A percentile compares a stretch with the other conserved stretches of the same genome.
These are phyloP conservation scores for Plasmodium berghei DNA, from an alignment of 169 alveolate species.

Conservation along the genomic window DNA sequence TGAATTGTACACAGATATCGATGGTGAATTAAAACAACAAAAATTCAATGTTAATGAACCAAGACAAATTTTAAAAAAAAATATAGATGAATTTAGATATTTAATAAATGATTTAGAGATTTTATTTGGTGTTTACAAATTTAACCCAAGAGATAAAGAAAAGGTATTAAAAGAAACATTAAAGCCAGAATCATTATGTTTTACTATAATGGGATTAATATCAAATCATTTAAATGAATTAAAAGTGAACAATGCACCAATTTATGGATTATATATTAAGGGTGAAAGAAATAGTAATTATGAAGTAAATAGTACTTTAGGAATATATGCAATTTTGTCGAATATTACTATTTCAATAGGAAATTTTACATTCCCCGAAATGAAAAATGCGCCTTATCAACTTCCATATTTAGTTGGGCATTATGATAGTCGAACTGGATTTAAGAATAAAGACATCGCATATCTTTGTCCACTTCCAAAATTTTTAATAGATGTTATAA, in stretches of 20 bases:
- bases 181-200: constrained; percentile 58
- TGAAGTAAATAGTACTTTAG: constrained; percentile 15
- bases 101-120: constrained; percentile 60
- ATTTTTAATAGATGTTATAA: constrained; percentile 51
- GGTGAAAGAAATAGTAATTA: constrained; percentile 30
- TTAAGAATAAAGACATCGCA: constrained; percentile 3
- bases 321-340: constrained; percentile 41
- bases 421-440: constrained; percentile 41
- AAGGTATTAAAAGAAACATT: constrained; percentile 69
- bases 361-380: constrained; percentile 25
- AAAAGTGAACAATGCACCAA: constrained; percentile 26
- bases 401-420: constrained; percentile 61
- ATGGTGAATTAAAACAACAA: constrained; percentile 53
- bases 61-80: constrained; percentile 53
- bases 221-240: constrained; percentile 17
- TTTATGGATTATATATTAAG: constrained; percentile 48
- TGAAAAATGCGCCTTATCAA: constrained; percentile 45
- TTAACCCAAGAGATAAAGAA: constrained; percentile 34
- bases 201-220: constrained; percentile 43
- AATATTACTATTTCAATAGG: constrained; percentile 37
- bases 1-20: constrained; percentile 20
- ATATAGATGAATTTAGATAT: constrained; percentile 22
- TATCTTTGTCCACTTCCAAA: constrained; percentile 53
- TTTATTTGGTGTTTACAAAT: constrained; percentile 30
- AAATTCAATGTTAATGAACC: constrained; percentile 44